Conservation (phyloP, 306 rosid genomes). For the Lathyrus oleraceus region DNA sequence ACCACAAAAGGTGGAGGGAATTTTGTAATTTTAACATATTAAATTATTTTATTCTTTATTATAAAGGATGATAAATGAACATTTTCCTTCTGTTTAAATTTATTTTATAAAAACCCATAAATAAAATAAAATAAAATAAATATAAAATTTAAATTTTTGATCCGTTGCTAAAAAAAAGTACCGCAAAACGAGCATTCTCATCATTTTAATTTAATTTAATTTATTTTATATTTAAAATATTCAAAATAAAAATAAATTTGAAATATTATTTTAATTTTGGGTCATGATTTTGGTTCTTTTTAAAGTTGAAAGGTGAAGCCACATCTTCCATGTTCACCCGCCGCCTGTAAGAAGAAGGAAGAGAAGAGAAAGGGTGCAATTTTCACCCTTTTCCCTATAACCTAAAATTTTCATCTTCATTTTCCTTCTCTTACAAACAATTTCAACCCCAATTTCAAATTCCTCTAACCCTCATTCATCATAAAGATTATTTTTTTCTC, state of each 20-base stretch:
- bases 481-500: conserved; percentile 25
- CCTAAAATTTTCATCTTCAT: conserved; percentile 37
- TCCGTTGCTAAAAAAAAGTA: too few relatives aligned
- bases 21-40: background rate
- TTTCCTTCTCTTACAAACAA: conserved; percentile 3
- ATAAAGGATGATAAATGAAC: too few relatives aligned
- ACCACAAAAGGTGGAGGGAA: conserved; percentile 9
- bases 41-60: too few relatives aligned
- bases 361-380: conserved; percentile 29
- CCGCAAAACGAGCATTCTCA: too few relatives aligned
- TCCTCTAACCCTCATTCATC: conserved; percentile 24
- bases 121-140: background rate
- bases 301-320: conserved; percentile 46
- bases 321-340: conserved; percentile 43
- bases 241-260: too few relatives aligned
- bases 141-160: too few relatives aligned
- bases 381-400: conserved; percentile 22
- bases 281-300: conserved; percentile 50
- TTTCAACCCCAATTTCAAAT: background rate
- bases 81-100: too few relatives aligned
- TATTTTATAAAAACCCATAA: too few relatives aligned
- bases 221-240: too few relatives aligned
- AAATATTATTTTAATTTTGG: background rate
- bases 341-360: conserved; percentile 52
- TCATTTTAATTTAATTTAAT: too few relatives aligned